Percentiles rank a stretch among this genome's conserved stretches.
phyloP scores from a whole-genome alignment of 2,329 filamentous ascomycete genomes.

The Talaromyces sp. region DNA sequence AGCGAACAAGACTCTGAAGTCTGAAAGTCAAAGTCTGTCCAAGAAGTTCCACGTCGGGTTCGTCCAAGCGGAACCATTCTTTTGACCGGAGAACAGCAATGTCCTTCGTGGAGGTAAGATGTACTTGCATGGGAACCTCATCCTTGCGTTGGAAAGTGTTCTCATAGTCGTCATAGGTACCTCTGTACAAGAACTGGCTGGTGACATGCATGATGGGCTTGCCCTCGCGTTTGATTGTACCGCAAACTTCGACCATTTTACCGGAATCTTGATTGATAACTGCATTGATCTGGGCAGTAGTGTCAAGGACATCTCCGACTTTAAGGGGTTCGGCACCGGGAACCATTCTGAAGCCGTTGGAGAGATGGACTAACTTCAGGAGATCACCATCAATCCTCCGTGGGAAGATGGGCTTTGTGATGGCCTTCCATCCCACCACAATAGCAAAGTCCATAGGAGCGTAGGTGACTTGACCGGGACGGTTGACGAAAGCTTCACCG shows the following conservation, averaged over 20 bases:
- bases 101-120: conserved; percentile 81
- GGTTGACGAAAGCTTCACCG: conserved; percentile 92
- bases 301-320: conserved; percentile 89
- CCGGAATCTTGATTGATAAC: conserved; percentile 97
- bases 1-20: conserved; percentile 81
- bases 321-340: conserved; percentile 90
- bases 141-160: conserved; percentile 98
- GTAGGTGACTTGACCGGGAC: conserved; percentile 86
- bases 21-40: conserved; percentile 95
- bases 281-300: conserved; percentile 92
- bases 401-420: conserved; percentile 98
- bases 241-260: conserved; percentile 99
- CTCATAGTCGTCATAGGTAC: conserved; percentile 85
- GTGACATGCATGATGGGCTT: conserved; percentile 95
- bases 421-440: conserved; percentile 97
- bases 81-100: conserved; percentile 92
- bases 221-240: conserved; percentile 81
- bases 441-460: conserved; percentile 99
- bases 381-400: conserved; percentile 93
- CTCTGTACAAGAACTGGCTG: conserved; percentile 95
- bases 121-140: conserved; percentile 90
- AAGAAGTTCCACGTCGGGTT: conserved; percentile 78
- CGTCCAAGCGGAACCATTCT: conserved; percentile 91
- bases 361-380: conserved; percentile 91
- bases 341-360: conserved; percentile 97